Conservation (phyloP, 2,329 filamentous ascomycete species). For the Tolypocladium paradoxum region DNA sequence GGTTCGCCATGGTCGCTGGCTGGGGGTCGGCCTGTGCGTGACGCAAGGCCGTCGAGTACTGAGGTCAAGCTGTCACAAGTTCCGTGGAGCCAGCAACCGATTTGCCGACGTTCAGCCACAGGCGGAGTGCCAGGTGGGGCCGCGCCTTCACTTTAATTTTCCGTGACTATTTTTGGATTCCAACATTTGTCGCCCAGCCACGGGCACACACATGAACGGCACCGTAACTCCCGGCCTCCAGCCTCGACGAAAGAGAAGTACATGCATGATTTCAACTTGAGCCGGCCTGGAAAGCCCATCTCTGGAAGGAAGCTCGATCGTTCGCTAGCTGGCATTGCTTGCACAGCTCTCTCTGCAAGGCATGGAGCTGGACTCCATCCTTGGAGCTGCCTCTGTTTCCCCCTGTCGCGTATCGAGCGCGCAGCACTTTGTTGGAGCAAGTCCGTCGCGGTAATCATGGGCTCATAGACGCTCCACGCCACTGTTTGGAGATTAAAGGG, state of each 20-base stretch:
- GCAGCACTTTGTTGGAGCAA: not conserved
- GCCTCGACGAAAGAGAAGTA: not conserved
- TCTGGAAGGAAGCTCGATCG: not conserved
- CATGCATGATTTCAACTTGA: not conserved
- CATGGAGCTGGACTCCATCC: not conserved
- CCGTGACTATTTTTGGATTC: not conserved
- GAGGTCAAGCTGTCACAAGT: not conserved
- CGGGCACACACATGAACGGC: not conserved
- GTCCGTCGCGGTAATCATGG: not conserved
- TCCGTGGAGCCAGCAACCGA: not conserved
- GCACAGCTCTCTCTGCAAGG: not conserved
- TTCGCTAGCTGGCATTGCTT: not conserved
- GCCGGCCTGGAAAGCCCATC: not conserved
- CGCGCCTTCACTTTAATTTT: not conserved
- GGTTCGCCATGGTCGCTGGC: constrained; percentile 6
- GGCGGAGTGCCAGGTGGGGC: not conserved
- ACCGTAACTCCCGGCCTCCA: not conserved
- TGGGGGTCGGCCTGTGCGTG: constrained; percentile 1
- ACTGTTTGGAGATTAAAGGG: not conserved
- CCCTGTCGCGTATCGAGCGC: not conserved
- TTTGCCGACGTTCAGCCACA: no score
- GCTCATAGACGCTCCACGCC: not conserved
- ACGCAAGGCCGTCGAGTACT: constrained; percentile 1
- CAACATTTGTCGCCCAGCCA: not conserved
- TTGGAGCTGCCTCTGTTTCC: not conserved